A percentile compares a stretch with the other conserved stretches of the same genome.
Conservation (phyloP, 345 rosid species). For the Psidium guajava region DNA sequence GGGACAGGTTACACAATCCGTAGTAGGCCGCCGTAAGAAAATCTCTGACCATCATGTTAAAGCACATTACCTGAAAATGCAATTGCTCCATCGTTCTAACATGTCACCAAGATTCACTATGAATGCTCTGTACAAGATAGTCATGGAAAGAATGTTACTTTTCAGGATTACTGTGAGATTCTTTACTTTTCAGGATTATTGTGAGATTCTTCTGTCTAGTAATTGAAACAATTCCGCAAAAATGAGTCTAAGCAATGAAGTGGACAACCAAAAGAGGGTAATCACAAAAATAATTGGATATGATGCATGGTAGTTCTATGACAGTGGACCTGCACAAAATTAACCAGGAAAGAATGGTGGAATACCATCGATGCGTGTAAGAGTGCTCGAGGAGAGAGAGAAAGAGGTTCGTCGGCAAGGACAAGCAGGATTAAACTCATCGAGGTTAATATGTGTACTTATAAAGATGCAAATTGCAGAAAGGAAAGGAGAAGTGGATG, state of each 20-base stretch:
- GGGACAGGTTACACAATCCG: not conserved
- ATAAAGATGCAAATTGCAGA: not conserved
- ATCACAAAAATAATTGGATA: not conserved
- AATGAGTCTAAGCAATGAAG: not conserved
- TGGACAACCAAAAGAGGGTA: not conserved
- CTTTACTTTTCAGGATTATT: not conserved
- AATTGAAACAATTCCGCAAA: not conserved
- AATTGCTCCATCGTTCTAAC: slow-evolving; percentile 94
- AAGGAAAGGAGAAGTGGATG: not conserved
- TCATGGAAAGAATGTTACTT: not conserved
- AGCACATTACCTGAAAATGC: slow-evolving; percentile 55
- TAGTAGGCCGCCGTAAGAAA: not conserved
- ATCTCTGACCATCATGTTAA: not conserved
- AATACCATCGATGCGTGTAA: not conserved
- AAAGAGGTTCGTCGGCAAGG: not conserved
- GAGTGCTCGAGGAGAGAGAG: not conserved
- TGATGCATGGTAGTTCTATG: not conserved
- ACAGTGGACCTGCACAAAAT: not conserved
- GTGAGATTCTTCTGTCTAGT: not conserved
- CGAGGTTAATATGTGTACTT: not conserved
- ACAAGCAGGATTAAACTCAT: not conserved
- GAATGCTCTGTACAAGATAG: slow-evolving; percentile 40
- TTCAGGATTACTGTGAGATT: not conserved
- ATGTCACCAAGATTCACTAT: slow-evolving; percentile 84
- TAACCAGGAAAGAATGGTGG: not conserved